Evolutionary conservation across 2,329 filamentous ascomycete species (phyloP).

Genomic region (Parastagonospora avenae): DNA sequence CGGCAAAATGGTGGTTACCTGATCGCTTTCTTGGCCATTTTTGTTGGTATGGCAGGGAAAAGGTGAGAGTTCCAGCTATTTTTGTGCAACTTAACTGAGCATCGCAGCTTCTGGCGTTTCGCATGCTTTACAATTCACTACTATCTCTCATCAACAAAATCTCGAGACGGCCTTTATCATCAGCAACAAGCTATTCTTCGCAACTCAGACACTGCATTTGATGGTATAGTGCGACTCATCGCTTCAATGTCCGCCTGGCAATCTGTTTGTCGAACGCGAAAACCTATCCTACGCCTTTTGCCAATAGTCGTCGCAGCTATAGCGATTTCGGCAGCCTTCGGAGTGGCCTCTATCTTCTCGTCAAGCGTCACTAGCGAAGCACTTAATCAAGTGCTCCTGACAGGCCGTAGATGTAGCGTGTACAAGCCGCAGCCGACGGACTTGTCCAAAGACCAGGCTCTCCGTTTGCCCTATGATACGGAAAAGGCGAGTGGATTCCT

Average conservation of each 20-base stretch:
- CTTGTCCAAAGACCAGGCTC: conserved; percentile 4
- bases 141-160: conserved; percentile 9
- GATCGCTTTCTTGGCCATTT: conserved; percentile 43
- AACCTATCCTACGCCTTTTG: conserved; percentile 13
- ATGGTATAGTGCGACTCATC: conserved; percentile 22
- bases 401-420: conserved; percentile 15
- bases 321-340: conserved; percentile 18
- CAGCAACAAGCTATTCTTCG: conserved; percentile 42
- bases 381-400: conserved; percentile 41
- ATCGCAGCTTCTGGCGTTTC: conserved; percentile 36
- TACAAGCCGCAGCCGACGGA: conserved; percentile 2
- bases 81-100: conserved; percentile 23
- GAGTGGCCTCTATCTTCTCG: conserved; percentile 40
- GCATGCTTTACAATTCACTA: conserved; percentile 34
- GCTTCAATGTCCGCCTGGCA: conserved; percentile 22
- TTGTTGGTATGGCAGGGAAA: conserved; percentile 23
- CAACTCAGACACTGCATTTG: conserved; percentile 32
- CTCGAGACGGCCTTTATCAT: conserved; percentile 37
- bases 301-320: conserved; percentile 18
- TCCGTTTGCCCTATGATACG: conserved; percentile 9
- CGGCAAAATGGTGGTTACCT: conserved; percentile 37
- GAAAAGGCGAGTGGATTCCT: conserved; percentile 15
- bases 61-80: conserved; percentile 16
- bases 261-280: conserved; percentile 12
- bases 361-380: conserved; percentile 42